Base-by-base conservation (phyloP, 2,329 filamentous ascomycete genomes). In the Clonostachys rosea region DNA sequence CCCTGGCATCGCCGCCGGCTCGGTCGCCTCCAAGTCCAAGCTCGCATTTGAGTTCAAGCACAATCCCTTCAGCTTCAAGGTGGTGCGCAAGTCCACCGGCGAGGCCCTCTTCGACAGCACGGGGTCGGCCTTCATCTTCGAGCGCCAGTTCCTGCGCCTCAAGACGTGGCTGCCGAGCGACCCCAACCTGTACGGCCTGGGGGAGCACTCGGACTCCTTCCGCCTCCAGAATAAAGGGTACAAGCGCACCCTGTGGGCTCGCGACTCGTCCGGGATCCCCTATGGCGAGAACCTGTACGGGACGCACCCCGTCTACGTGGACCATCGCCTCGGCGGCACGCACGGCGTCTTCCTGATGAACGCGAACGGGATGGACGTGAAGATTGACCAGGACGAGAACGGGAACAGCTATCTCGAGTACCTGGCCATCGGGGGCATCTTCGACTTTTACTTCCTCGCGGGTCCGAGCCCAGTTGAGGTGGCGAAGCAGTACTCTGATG, bases 81-180 rank as follows among this genome's bases (percentile, higher is more conserved):
- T 91, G 8, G 72, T 67, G 41, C 77, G 82, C 16, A 76, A 74
- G 52, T 73, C 70, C 43, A 84, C 73, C 5, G 73, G 79, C 0
- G 86, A 91, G 57, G 72, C 82, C 0, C 66, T 91, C 0, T 90
- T 90, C 59, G 77, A 79, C 13, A 89, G 86, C 0, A 66, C 71
- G 17, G 82, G 81, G 6, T 79, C 72, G 3, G 75, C 79, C 11
- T 65, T 91, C 14, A 79, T 91, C 0, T 91, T 81, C 55, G 86
- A 90, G 58, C 78, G 90, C 52, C 87, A 91, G 56, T 91, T 89
- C 61, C 78, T 91, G 37, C 86, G 90, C 55, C 85, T 91, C 52
- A 74, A 75, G 5, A 84, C 83, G 16, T 60, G 71, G 24, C 62
- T 90, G 9, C 86, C 86, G 0, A 75, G 85, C 49, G 77, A 86